Percentiles rank a stretch among this genome's conserved stretches.
Evolutionary conservation across 345 rosid genomes (phyloP).

Genomic region (Eucalyptus erythrocorys): DNA sequence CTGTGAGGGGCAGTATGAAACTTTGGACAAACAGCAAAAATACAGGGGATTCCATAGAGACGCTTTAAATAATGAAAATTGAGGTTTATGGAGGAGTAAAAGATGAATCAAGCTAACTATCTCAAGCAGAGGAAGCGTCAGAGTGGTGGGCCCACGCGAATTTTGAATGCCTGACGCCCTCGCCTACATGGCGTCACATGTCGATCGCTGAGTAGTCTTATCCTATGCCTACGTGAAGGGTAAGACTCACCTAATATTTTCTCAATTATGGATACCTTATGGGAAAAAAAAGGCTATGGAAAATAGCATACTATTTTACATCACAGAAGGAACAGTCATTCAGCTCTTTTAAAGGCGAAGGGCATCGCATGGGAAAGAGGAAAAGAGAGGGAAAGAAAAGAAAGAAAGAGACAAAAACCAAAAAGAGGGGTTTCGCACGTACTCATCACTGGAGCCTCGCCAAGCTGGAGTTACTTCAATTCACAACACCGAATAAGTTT

Average conservation of each 20-base stretch:
- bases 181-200: too few species aligned
- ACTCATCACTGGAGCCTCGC: neutral
- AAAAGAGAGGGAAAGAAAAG: neutral
- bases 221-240: too few species aligned
- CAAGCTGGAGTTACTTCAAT: neutral
- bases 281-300: neutral
- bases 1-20: neutral
- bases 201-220: too few species aligned
- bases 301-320: neutral
- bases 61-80: neutral
- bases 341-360: neutral
- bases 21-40: neutral
- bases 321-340: neutral
- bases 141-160: too few species aligned
- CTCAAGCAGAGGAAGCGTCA: too few species aligned
- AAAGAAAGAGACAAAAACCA: fast-evolving
- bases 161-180: too few species aligned
- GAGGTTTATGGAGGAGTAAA: neutral
- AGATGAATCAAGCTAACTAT: neutral
- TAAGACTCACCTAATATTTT: too few species aligned
- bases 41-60: neutral
- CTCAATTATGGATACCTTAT: neutral
- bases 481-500: neutral
- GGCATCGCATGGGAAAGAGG: neutral
- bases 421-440: neutral